These are phyloP conservation scores for Lachnellula arida DNA, from an alignment of 2,329 filamentous ascomycete species.

Conservation along the genomic window DNA sequence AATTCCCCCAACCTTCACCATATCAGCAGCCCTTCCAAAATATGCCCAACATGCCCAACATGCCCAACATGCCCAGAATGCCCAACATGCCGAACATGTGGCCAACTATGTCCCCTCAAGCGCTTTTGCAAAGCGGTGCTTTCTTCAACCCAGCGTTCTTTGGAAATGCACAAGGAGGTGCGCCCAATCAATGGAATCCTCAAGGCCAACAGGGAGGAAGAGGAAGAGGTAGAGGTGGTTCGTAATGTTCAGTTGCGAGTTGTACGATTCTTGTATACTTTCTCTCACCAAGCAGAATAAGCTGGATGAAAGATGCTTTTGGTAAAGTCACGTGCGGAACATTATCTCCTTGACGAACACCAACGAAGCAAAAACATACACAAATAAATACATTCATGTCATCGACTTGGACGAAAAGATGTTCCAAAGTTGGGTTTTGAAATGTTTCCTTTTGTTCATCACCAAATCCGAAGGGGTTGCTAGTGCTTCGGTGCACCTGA, in stretches of 20 bases:
- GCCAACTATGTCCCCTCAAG: slow-evolving; percentile 13
- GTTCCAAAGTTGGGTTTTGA: not conserved
- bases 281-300: not conserved
- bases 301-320: slow-evolving; percentile 1
- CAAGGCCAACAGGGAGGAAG: slow-evolving; percentile 16
- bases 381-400: not conserved
- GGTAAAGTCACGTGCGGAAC: slow-evolving; percentile 1
- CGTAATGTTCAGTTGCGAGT: not conserved
- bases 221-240: slow-evolving; percentile 7
- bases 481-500: not conserved
- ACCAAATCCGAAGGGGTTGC: no score
- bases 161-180: slow-evolving; percentile 11
- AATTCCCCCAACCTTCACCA: slow-evolving; percentile 18
- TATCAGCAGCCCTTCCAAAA: slow-evolving; percentile 16
- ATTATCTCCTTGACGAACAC: not conserved
- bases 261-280: slow-evolving; percentile 16
- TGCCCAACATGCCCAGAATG: slow-evolving; percentile 1
- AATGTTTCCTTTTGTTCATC: not conserved
- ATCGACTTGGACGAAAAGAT: not conserved
- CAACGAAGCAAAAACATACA: slow-evolving; percentile 1
- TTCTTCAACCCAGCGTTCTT: slow-evolving; percentile 32
- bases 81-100: slow-evolving; percentile 5
- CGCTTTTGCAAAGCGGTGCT: slow-evolving; percentile 19
- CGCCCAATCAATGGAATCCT: slow-evolving; percentile 19
- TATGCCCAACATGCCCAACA: slow-evolving; percentile 13